Base-by-base conservation (phyloP, 1,284 basidiomycete species). In the Agroathelia rolfsii region DNA sequence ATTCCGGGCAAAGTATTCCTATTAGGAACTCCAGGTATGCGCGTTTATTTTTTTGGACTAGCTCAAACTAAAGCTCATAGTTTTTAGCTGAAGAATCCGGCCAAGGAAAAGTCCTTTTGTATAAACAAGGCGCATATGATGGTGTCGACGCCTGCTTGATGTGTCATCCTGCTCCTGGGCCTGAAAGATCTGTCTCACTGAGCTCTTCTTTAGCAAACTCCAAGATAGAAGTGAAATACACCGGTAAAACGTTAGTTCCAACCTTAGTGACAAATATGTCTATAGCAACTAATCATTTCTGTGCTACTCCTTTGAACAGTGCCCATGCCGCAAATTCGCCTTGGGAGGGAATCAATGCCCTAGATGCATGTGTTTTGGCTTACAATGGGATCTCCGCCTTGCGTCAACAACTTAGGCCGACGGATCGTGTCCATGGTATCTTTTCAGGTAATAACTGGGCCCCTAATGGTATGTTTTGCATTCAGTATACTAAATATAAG, bases 311-410 rank as follows among this genome's bases (percentile, higher is more conserved):
- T 32, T 2, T 24, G 15, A 10, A 28, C 36, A 76, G 76, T 6
- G 72, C 77, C 8, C 79, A 82, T 48, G 79, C 79, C 1, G 72
- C 69, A 19, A 62, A 75, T 12, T 75, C 75, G 5, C 80, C 76
- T 17, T 82, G 78, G 78, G 76, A 82, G 47, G 84, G 78, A 4
- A 62, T 60, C 42, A 87, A 86, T 42, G 81, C 83, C 1, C 62
- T 83, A 9, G 82, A 85, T 47, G 84, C 82, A 2, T 82, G 76
- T 4, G 75, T 82, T 6, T 61, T 80, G 5, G 76, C 75, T n/a
- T 86, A 85, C 51, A 72, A 64, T 36, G 74, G 72, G 40, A 66
- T 87, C 19, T 73, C 76, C 2, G 69, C 69, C 2, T 61, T 87
- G 14, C 68, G 84, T 10, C 84, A 88, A 51, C 82, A 87, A 45